Evolutionary conservation across 176 grass and related monocot species (phyloP), one percentile per base, ranked within the genome.

Genomic region (Oryza brachyantha): DNA sequence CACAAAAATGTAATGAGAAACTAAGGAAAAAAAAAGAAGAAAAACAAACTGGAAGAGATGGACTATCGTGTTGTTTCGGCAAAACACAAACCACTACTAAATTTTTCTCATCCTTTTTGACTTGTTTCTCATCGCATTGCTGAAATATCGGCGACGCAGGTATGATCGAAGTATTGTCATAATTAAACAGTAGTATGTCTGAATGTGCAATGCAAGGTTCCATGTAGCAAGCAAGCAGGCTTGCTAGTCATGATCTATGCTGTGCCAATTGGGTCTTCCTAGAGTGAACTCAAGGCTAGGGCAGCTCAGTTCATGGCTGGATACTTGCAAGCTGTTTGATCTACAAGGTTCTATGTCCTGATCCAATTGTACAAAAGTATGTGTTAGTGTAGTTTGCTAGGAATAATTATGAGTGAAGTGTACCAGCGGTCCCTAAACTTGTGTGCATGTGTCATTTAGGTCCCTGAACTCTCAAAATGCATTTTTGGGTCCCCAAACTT

Each of bases 271-370:
- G 22, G 84, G 78, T 79, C 89, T 48, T 60, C 92, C 89, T 40
- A 95, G 61, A 1, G 92, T 95, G 84, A 95, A 95, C 86, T 95
- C 89, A 11, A 95, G 74, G 89, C 84, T 92, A 38, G 89, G 92
- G 69, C 41, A 61, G 38, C 83, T 85, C 32, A 73, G 75, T 83
- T 89, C 84, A 68, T 81, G 76, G 75, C 50, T 73, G 25, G 86
- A 63, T 69, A 77, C 45, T 39, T 92, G 86, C 71, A 85, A 70
- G 40, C 73, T 66, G 62, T 42, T 84, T 13, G 89, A 83, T 79
- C 74, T 70, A 70, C 89, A 94, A 72, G 81, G 86, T 12, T 87
- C 81, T 37, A 70, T 67, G 52, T 84, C 87, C 92, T 91, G 92
- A 64, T 21, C 22, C 5, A 60, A 35, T 82, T 61, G 45, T 1